Evolutionary conservation across 192 early-diverging fungal species (phyloP).

Genomic region (Thamnidium elegans): DNA sequence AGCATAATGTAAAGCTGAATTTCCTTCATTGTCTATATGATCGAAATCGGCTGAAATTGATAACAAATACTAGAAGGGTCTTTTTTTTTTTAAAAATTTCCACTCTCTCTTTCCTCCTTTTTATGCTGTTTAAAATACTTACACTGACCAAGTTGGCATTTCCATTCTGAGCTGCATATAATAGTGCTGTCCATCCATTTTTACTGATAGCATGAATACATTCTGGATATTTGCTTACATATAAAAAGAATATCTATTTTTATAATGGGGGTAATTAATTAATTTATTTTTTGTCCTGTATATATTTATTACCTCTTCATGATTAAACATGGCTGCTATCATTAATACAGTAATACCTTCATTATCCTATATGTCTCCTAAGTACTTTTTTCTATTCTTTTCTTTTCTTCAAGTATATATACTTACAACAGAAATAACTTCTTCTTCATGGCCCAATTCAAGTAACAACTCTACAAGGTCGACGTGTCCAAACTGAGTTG

Average conservation of each 20-base stretch:
- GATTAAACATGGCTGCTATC: constrained; percentile 34
- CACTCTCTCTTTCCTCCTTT: no score
- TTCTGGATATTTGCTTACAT: constrained; percentile 34
- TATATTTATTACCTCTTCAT: constrained; percentile 32
- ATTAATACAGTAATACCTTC: constrained; percentile 38
- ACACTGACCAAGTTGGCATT: constrained; percentile 38
- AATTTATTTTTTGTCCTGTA: background rate
- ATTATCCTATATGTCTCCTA: constrained; percentile 20
- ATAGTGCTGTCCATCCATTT: constrained; percentile 32
- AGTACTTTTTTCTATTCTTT: no score
- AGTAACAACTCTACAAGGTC: constrained; percentile 35
- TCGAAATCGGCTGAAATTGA: constrained; percentile 37
- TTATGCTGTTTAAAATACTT: no score
- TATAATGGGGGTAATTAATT: background rate
- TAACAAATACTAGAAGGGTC: constrained; percentile 25
- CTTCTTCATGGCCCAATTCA: constrained; percentile 36
- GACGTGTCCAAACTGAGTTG: constrained; percentile 30
- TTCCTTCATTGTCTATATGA: constrained; percentile 42
- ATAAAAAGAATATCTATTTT: constrained; percentile 32
- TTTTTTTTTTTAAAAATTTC: background rate
- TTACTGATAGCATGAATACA: constrained; percentile 39
- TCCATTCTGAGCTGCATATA: constrained; percentile 38
- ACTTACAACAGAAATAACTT: constrained; percentile 38
- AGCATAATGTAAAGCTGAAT: constrained; percentile 40
- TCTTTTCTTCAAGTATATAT: background rate